Conservation (phyloP, 2,329 filamentous ascomycete species). For the Shiraia bambusicola region DNA sequence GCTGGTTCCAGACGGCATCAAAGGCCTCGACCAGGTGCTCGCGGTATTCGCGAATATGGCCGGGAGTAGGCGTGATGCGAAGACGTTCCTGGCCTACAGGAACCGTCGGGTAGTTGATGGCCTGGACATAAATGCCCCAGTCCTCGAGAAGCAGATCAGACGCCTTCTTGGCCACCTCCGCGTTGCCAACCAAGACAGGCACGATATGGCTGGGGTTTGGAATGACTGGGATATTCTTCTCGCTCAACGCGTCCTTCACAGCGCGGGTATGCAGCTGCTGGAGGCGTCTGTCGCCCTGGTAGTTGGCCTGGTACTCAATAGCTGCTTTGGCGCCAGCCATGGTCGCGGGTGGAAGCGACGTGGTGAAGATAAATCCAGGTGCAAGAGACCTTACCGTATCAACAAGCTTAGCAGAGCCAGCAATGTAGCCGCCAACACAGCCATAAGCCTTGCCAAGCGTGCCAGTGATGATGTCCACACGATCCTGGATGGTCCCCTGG, state of each 20-base stretch:
- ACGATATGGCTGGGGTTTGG: conserved; percentile 97
- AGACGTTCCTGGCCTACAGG: conserved; percentile 97
- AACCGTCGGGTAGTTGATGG: conserved; percentile 98
- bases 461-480: conserved; percentile 95
- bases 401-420: conserved; percentile 80
- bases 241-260: conserved; percentile 80
- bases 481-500: conserved; percentile 86
- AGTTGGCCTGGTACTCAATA: conserved; percentile 88
- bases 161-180: conserved; percentile 86
- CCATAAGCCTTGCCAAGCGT: conserved; percentile 98
- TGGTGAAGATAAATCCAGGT: conserved; percentile 98
- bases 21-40: conserved; percentile 82
- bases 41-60: conserved; percentile 81
- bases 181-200: conserved; percentile 89
- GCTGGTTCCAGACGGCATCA: conserved; percentile 82
- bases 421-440: conserved; percentile 96
- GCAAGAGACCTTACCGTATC: conserved; percentile 93
- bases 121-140: conserved; percentile 94
- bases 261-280: conserved; percentile 96
- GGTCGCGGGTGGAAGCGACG: conserved; percentile 88
- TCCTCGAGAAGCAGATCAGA: conserved; percentile 89
- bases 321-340: conserved; percentile 93
- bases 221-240: conserved; percentile 88
- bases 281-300: conserved; percentile 82
- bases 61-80: conserved; percentile 92